phyloP scores from a whole-genome alignment of 768 basidiomycete species.

The Russula ochroleuca region DNA sequence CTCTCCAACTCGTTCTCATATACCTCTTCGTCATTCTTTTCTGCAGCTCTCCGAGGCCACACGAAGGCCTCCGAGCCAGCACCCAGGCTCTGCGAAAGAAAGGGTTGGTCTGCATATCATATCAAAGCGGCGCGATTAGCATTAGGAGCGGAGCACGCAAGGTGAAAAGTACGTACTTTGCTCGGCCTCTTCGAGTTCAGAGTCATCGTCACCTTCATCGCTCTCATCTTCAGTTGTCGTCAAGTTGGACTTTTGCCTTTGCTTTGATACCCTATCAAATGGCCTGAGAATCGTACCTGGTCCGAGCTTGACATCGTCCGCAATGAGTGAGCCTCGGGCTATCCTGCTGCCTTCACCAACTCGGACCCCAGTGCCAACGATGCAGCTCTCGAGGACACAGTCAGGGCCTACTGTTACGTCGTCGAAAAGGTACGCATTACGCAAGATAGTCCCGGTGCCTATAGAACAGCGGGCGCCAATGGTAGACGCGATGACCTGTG shows the following conservation, averaged over 20 bases:
- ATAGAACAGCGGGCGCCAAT: conserved; percentile 74
- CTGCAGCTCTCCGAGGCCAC: conserved; percentile 59
- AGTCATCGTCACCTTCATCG: conserved; percentile 34
- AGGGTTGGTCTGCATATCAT: conserved; percentile 48
- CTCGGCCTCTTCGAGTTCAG: conserved; percentile 66
- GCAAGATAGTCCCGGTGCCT: conserved; percentile 63
- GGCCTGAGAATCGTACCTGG: conserved; percentile 59
- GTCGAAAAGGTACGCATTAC: conserved; percentile 81
- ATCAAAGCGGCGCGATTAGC: background rate
- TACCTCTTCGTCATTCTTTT: conserved; percentile 56
- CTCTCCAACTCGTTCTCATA: conserved; percentile 59
- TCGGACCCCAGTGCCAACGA: conserved; percentile 73
- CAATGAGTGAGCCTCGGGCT: conserved; percentile 75
- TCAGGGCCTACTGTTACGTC: conserved; percentile 65
- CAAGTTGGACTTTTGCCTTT: conserved; percentile 32
- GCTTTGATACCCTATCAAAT: conserved; percentile 71
- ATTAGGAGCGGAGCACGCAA: background rate
- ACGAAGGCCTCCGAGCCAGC: conserved; percentile 68
- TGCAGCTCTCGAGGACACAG: conserved; percentile 69
- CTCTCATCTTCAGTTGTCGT: conserved; percentile 33
- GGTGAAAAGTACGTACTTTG: conserved; percentile 40
- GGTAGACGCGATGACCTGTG: conserved; percentile 65
- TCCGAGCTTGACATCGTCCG: conserved; percentile 75
- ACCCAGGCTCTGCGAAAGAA: conserved; percentile 52
- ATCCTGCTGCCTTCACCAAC: conserved; percentile 65